Evolutionary conservation across 2,329 filamentous ascomycete species (phyloP).

Genomic region (Zymoseptoria crescenta): DNA sequence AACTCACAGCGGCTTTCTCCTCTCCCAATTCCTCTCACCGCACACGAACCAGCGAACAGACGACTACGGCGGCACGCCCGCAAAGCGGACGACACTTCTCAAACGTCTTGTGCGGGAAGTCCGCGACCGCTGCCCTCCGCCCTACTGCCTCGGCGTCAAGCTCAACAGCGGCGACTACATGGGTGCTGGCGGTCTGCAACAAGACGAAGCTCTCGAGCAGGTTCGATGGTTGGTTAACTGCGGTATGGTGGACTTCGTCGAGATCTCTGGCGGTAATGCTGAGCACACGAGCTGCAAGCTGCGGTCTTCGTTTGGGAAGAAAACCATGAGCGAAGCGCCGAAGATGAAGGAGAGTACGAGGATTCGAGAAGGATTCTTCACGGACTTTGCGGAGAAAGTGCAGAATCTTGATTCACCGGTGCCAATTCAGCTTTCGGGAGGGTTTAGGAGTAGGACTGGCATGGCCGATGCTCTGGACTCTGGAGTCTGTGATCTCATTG

Average conservation of each 20-base stretch:
- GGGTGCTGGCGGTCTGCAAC: constrained; percentile 19
- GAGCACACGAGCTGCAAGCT: constrained; percentile 19
- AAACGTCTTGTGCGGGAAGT: constrained; percentile 39
- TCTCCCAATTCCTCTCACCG: constrained; percentile 36
- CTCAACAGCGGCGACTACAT: constrained; percentile 45
- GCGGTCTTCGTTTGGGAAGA: constrained; percentile 17
- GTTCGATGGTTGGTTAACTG: constrained; percentile 42
- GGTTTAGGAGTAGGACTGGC: constrained; percentile 48
- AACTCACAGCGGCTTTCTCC: constrained; percentile 34
- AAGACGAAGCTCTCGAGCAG: constrained; percentile 51
- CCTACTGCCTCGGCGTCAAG: constrained; percentile 44
- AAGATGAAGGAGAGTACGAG: constrained; percentile 33
- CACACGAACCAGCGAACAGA: constrained; percentile 43
- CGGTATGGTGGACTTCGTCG: constrained; percentile 55
- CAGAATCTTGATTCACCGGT: constrained; percentile 20
- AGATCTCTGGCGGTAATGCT: constrained; percentile 54
- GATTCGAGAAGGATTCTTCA: constrained; percentile 59
- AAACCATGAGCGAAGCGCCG: constrained; percentile 31
- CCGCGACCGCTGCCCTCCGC: constrained; percentile 34
- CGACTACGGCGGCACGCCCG: constrained; percentile 40
- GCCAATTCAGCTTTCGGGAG: constrained; percentile 48
- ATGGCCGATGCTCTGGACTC: constrained; percentile 43
- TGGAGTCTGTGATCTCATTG: constrained; percentile 44
- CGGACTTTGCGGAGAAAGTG: constrained; percentile 49
- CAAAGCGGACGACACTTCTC: constrained; percentile 40